Evolutionary conservation across 805 yeast species (phyloP), one percentile per base, ranked within the genome.

Genomic region (Grigorovia humatica): DNA sequence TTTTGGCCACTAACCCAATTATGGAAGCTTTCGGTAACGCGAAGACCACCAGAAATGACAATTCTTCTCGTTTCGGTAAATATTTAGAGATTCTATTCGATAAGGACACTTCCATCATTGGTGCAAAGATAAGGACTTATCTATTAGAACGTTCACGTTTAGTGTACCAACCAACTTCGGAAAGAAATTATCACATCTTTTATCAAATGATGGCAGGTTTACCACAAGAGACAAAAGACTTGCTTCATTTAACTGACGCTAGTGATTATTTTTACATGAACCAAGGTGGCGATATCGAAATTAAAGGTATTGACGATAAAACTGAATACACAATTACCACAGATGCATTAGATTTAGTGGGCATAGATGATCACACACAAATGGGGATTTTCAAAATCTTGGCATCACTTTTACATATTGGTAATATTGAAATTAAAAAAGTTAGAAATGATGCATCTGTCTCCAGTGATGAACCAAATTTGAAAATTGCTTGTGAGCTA

Each of bases 21-120:
- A 78, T 88, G 68, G 96, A 88, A 69, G 83, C 95, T 0, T 88
- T 88, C 68, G 96, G 96, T 49, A 88, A 96, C 74, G 96, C 96
- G 27, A 89, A 88, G 69, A 88, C 96, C 0, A 76, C 88, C 56
- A 79, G 96, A 66, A 88, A 88, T 67, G 88, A 88, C 71, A 88
- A 88, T 67, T 87, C 96, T n/a, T 87, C 96, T 11, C 78, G 96
- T 64, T 95, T 88, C 68, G 96, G 96, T 52, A 88, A 88, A 69
- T 91, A 91, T 67, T 75, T 91, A 59, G 98, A 91, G 70, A 91
- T 91, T 60, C 73, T 89, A 58, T 91, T 91, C 68, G 85, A 88
- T 69, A 69, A 77, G 20, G 64, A 79, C 27, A 82, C 85, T 19
- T 79, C 86, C 40, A 91, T 91, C 61, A 84, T 89, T 59, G 99